Evolutionary conservation across 225 moss, liverwort and hornwort genomes (phyloP), one percentile per base, ranked within the genome.

Genomic region (Climacium dendroides): DNA sequence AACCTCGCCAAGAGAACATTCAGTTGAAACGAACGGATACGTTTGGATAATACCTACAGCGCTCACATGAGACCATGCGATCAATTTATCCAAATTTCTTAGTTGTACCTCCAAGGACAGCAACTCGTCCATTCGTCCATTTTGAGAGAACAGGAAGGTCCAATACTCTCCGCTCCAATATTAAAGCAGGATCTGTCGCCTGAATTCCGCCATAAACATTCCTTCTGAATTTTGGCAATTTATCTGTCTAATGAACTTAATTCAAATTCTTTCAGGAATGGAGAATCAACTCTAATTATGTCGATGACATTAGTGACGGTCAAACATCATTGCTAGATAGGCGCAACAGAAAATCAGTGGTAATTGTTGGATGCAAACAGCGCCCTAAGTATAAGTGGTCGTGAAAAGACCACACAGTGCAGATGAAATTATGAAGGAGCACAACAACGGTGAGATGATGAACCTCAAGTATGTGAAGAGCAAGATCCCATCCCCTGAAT

Each of bases 121-220:
- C 92, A 63, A 93, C 88, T 79, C 88, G 90, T 74, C 90, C 94
- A 64, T 79, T 86, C 66, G 83, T 86, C 94, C 93, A 94, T 85
- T 92, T 93, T 26, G 89, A 80, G 55, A 94, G 92, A 63, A 94
- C 93, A 79, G 91, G 92, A 89, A 94, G 87, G 81, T 94, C 94
- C 84, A 93, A 73, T 75, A 93, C 93, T 87, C 94, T 91, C 60
- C 93, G 87, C 88, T 94, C 93, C 90, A 93, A 83, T 87, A 94
- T 94, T 55, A 93, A 87, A 82, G 86, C 86, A 82, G 90, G 87
- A 74, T 94, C 90, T 81, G 93, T 94, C 26, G 87, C 92, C 89
- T 91, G 90, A 35, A 91, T 85, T 67, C 24, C 82, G 72, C 58
- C 81, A 91, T 50, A 62, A 34, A 62, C 77, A 84, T 58, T 80